Evolutionary conservation across 768 basidiomycete genomes (phyloP), one percentile per base, ranked within the genome.

Genomic region (Phaffia tasmanica): DNA sequence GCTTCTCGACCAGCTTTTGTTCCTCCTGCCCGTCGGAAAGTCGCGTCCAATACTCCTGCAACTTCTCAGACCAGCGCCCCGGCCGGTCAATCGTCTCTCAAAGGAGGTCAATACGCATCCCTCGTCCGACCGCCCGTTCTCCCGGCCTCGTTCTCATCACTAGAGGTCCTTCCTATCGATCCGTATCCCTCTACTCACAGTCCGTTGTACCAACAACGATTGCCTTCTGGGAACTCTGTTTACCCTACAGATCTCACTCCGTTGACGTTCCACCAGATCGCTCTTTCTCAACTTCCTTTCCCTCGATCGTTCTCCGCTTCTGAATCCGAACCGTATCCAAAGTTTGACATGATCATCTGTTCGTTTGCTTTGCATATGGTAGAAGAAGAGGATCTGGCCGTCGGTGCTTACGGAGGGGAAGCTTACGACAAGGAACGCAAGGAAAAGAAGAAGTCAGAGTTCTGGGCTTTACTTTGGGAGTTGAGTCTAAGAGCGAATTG

Each of bases 321-420:
- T 18, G 69, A 69, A 57, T 54, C 57, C 2, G 25, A 30, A n/a
- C 23, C 69, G 50, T 25, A 54, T 16, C 67, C 69, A 14, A 63
- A 72, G 57, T 78, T 83, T 51, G 86, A 88, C 70, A 80, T 88
- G 76, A 81, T 84, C 18, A 73, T 88, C 25, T 86, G 86, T 71
- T 87, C 86, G 3, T 88, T 87, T 71, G 86, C 86, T 11, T 75
- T 88, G 32, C 86, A 88, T 72, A 82, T 88, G 47, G 74, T 87
- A 42, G 64, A 65, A 35, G 49, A 49, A 46, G 51, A 59, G 58
- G 30, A 50, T n/a, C 29, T 50, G 9, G 61, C 49, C 4, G 48
- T 62, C 5, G 29, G 61, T n/a, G 53, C 42, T 23, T 62, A 62
- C n/a, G 61, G 61, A 50, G 35, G 35, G 35, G 35, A 42, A 42